Conservation (phyloP, 2,329 filamentous ascomycete genomes). For the Talaromyces funiculosus region DNA sequence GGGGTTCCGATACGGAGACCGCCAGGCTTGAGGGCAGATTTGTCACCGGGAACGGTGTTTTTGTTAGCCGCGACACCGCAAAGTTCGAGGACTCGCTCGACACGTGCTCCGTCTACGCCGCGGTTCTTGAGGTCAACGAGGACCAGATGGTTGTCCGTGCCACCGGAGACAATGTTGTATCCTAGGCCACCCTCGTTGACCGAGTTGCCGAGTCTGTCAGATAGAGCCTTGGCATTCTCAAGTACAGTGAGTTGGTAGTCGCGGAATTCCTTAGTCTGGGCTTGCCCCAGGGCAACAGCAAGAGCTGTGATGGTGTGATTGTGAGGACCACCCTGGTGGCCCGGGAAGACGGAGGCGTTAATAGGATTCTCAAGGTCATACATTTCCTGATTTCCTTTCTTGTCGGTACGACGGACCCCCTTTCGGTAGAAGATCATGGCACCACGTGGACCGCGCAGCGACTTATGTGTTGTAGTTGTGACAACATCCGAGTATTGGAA, state of each 20-base stretch:
- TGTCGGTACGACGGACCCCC: slow-evolving; percentile 85
- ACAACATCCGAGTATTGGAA: slow-evolving; percentile 93
- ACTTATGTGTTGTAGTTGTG: slow-evolving; percentile 99
- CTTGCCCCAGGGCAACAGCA: slow-evolving; percentile 91
- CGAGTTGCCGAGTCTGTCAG: slow-evolving; percentile 64
- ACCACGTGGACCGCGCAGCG: slow-evolving; percentile 89
- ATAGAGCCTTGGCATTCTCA: slow-evolving; percentile 86
- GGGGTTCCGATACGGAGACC: slow-evolving; percentile 92
- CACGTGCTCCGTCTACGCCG: slow-evolving; percentile 81
- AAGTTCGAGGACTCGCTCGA: slow-evolving; percentile 84
- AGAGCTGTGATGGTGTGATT: slow-evolving; percentile 99
- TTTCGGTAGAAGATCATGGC: slow-evolving; percentile 99
- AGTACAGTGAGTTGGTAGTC: slow-evolving; percentile 90
- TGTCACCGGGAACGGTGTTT: slow-evolving; percentile 95
- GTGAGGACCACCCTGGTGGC: slow-evolving; percentile 96
- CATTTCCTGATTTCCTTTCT: slow-evolving; percentile 80
- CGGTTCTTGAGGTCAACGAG: slow-evolving; percentile 87
- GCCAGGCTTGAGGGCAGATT: slow-evolving; percentile 85
- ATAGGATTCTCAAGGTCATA: slow-evolving; percentile 95
- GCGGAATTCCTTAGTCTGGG: slow-evolving; percentile 83
- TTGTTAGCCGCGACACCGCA: slow-evolving; percentile 98
- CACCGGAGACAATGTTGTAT: slow-evolving; percentile 91
- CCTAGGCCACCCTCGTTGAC: slow-evolving; percentile 65
- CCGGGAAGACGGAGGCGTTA: slow-evolving; percentile 98
- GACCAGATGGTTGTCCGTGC: slow-evolving; percentile 97